Evolutionary conservation across 164 flowering plant species (phyloP), one percentile per base, ranked within the genome.

Genomic region (Magnolia kwangsiensis): DNA sequence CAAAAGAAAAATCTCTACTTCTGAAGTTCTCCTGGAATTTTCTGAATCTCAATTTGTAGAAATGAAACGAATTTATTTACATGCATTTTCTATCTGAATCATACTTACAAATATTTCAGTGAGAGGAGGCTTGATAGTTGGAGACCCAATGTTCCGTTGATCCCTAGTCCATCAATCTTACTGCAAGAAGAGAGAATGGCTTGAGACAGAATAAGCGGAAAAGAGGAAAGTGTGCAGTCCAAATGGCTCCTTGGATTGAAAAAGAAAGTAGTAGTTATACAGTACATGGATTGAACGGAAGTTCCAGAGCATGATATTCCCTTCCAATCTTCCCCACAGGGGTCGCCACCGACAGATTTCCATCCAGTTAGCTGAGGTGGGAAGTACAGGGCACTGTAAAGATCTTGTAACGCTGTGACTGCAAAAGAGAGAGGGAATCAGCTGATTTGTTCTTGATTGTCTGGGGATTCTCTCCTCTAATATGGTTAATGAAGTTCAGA

Each of bases 301-400:
- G 98, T 85, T 3, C 85, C 89, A 67, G 45, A 80, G 77, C 98
- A 94, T 16, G 88, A 81, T 27, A 94, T 85, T 76, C 98, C 98
- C 9, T 79, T 84, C 97, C 98, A 94, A 18, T 82, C 82, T 66
- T 94, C 92, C 31, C 64, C 87, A 75, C 98, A 94, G 9, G 98
- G 98, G 76, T 94, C 98, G 10, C 91, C 92, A 72, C 88, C 87
- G 11, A 76, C 80, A 29, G 64, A 50, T 51, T 77, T 90, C 98
- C 97, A 94, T 45, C 88, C 87, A 55, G 79, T 84, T 45, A 94
- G 85, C 81, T 89, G 88, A 18, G 83, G 65, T 69, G 98, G 89
- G 50, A 51, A 67, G 78, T 87, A 84, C 69, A 94, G 78, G 59
- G 90, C 67, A 24, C 21, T 77, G 85, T 86, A 94, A 74, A 92